Evolutionary conservation across 306 rosid species (phyloP).

Genomic region (Acacia crassicarpa): DNA sequence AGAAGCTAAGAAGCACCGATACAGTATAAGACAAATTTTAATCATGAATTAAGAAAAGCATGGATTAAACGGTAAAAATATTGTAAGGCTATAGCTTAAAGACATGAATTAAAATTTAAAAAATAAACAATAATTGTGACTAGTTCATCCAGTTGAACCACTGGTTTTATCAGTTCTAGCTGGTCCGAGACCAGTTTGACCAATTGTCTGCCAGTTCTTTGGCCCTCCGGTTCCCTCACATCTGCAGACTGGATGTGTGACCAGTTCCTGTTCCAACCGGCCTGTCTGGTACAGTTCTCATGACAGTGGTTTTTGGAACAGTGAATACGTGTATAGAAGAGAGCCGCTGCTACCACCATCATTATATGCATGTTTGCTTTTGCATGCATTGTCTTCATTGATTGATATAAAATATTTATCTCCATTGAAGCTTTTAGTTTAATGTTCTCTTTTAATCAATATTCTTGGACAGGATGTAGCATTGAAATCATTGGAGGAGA

Average conservation of each 20-base stretch:
- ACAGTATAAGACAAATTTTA: neutral
- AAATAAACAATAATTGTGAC: too few relatives aligned
- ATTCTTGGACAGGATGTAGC: conserved; percentile 43
- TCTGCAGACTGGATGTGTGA: neutral
- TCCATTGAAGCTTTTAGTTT: neutral
- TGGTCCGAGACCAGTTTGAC: neutral
- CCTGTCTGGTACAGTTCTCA: neutral
- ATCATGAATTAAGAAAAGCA: too few relatives aligned
- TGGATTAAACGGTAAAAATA: neutral
- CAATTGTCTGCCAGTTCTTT: neutral
- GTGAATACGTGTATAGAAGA: neutral
- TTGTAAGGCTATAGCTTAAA: neutral
- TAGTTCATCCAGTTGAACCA: neutral
- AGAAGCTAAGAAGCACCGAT: neutral
- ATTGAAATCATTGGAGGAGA: conserved; percentile 45
- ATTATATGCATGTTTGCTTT: neutral
- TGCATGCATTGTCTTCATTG: neutral
- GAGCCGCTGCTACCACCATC: neutral
- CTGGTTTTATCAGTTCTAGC: neutral
- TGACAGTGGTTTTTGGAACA: neutral
- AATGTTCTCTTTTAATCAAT: conserved; percentile 21
- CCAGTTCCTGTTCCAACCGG: neutral
- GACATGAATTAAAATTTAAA: too few relatives aligned
- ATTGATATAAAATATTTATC: neutral
- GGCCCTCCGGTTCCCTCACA: neutral